These are phyloP conservation scores for Trichothecium roseum DNA, from an alignment of 2,329 filamentous ascomycete genomes.

Conservation along the genomic window DNA sequence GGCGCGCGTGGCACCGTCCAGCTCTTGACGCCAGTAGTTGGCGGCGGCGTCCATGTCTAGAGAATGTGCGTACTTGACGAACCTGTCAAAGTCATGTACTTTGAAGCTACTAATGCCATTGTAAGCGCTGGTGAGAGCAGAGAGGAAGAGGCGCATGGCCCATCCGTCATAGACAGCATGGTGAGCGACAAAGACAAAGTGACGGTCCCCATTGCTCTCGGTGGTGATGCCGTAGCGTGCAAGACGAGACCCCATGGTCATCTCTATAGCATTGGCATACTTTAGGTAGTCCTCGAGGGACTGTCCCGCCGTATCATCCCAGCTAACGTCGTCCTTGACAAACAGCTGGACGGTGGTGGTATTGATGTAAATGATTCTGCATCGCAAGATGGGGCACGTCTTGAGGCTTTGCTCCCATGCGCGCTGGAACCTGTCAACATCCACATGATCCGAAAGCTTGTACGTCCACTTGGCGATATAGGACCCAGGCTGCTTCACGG, in stretches of 20 bases:
- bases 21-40: slow-evolving; percentile 2
- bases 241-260: slow-evolving; percentile 2
- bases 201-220: not conserved
- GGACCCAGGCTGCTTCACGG: slow-evolving; percentile 10
- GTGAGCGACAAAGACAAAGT: slow-evolving; percentile 51
- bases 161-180: slow-evolving; percentile 87
- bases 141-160: slow-evolving; percentile 58
- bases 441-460: slow-evolving; percentile 3
- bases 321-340: slow-evolving; percentile 5
- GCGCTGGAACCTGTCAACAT: slow-evolving; percentile 6
- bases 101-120: slow-evolving; percentile 1
- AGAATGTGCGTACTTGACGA: slow-evolving; percentile 29
- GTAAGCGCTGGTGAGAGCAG: slow-evolving; percentile 4
- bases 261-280: not conserved
- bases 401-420: slow-evolving; percentile 9
- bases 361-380: slow-evolving; percentile 8
- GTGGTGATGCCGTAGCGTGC: slow-evolving; percentile 1
- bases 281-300: not conserved
- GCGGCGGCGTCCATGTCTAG: slow-evolving; percentile 6
- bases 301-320: not conserved
- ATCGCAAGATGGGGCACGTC: slow-evolving; percentile 8
- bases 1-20: slow-evolving; percentile 5
- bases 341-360: slow-evolving; percentile 5
- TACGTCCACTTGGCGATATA: slow-evolving; percentile 10
- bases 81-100: slow-evolving; percentile 22